Base-by-base conservation (phyloP, 495 filamentous ascomycete species). In the Daldinia bambusicola region DNA sequence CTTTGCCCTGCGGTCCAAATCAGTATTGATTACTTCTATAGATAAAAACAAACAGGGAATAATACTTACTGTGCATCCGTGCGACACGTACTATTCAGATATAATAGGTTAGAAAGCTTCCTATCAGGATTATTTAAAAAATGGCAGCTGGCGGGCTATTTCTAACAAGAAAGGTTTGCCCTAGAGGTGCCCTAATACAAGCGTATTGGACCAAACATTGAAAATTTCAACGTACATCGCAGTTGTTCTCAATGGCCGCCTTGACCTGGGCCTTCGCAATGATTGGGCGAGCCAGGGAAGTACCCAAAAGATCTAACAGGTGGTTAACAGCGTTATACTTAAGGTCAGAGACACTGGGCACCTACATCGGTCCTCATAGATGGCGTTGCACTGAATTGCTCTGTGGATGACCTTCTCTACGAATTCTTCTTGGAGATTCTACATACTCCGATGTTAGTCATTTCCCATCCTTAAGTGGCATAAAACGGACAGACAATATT, bases 341-440 rank as follows among this genome's bases (percentile, higher is more conserved):
- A 41, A 1, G 1, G 1, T 14, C 1, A 30, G 2, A 40, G 1
- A 22, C 26, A 43, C 4, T 37, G 34, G 34, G 5, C 22, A 61
- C 61, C 22, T 37, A 66, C 58, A 57, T 58, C 18, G 32, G 26
- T 38, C 32, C 36, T 38, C 55, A 31, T 66, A 71, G 78, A 90
- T 88, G 67, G 90, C 92, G 75, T 93, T 95, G 87, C 91, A 94
- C 77, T 91, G 90, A 72, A 97, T 88, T 62, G 95, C 95, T 56
- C 88, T 91, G 88, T 91, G 95, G 82, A 93, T 93, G 13, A 97
- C 85, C 83, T 97, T 86, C 74, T 94, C 90, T 71, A 96, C 88
- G 72, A 97, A 94, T 79, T 94, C 90, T 70, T 81, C 82, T 74
- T 89, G 87, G 65, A 97, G 84, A 78, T 93, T 88, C 71, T 84